These are phyloP conservation scores for Calonectria pauciramosa DNA, from an alignment of 2,329 filamentous ascomycete species.

Conservation along the genomic window DNA sequence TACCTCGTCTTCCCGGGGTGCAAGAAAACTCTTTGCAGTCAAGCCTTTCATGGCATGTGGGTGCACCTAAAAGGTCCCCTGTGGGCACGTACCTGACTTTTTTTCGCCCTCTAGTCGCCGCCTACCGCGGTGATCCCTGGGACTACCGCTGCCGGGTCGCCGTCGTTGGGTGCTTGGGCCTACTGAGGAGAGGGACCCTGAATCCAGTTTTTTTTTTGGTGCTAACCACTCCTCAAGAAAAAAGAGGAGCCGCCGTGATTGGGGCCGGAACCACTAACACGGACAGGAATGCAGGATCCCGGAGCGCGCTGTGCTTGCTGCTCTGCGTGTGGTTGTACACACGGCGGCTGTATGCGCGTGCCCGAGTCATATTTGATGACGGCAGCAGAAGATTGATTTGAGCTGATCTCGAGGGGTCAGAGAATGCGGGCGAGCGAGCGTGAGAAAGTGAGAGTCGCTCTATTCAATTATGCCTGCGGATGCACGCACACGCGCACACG, in stretches of 20 bases:
- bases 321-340: not conserved
- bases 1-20: not conserved
- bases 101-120: slow-evolving; percentile 10
- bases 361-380: slow-evolving; percentile 11
- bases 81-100: slow-evolving; percentile 22
- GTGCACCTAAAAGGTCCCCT: not conserved
- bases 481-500: not conserved
- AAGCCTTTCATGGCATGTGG: slow-evolving; percentile 14
- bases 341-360: slow-evolving; percentile 1
- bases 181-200: slow-evolving; percentile 39
- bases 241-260: slow-evolving; percentile 18
- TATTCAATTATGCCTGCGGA: not conserved
- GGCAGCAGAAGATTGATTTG: not conserved
- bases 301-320: not conserved
- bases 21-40: slow-evolving; percentile 15
- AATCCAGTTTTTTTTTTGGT: slow-evolving; percentile 39
- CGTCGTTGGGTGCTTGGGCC: slow-evolving; percentile 39
- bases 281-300: slow-evolving; percentile 28
- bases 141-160: slow-evolving; percentile 37
- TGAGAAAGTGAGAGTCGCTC: not conserved
- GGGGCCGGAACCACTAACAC: slow-evolving; percentile 17
- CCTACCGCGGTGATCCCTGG: slow-evolving; percentile 28
- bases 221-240: not conserved
- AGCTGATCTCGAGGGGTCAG: not conserved
- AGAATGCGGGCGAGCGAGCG: not conserved